A percentile compares a stretch with the other conserved stretches of the same genome.
phyloP scores from a whole-genome alignment of 805 yeast species.

The Teunomyces cretensis region DNA sequence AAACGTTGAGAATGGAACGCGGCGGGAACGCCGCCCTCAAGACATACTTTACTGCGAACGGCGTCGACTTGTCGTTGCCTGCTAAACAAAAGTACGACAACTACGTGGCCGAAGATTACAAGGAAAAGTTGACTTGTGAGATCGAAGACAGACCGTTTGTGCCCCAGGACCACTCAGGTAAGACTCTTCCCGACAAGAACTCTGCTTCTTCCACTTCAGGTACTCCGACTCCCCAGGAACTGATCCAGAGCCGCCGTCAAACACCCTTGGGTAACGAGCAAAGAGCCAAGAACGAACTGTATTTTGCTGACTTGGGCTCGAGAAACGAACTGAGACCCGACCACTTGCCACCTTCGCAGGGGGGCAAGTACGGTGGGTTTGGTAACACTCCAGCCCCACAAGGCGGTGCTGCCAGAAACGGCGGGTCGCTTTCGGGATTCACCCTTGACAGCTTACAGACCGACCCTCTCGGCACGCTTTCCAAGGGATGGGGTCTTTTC shows the following conservation, averaged over 20 bases:
- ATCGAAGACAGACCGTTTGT: conserved; percentile 72
- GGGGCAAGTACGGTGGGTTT: conserved; percentile 90
- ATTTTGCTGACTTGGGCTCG: conserved; percentile 77
- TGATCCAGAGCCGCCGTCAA: conserved; percentile 44
- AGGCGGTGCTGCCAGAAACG: conserved; percentile 16
- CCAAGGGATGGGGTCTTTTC: conserved; percentile 93
- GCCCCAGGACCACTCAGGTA: conserved; percentile 59
- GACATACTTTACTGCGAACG: conserved; percentile 67
- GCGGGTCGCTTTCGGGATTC: conserved; percentile 53
- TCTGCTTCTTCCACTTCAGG: conserved; percentile 6
- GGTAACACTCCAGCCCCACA: conserved; percentile 71
- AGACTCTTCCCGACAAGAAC: conserved; percentile 34
- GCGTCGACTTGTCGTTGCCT: conserved; percentile 62
- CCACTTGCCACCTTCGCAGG: conserved; percentile 85
- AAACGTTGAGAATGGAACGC: conserved; percentile 82
- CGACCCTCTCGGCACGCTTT: conserved; percentile 88
- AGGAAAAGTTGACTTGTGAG: conserved; percentile 70
- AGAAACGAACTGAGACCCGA: conserved; percentile 72
- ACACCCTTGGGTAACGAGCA: conserved; percentile 20
- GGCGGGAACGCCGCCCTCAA: conserved; percentile 87
- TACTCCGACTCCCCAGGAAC: conserved; percentile 19
- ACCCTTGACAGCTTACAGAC: conserved; percentile 67
- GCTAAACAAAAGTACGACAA: conserved; percentile 81
- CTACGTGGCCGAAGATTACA: conserved; percentile 92
- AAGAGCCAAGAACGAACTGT: conserved; percentile 71